These are phyloP conservation scores for Pelagomonas calceolata DNA, from an alignment of 108 stramenopile species.

Conservation along the genomic window DNA sequence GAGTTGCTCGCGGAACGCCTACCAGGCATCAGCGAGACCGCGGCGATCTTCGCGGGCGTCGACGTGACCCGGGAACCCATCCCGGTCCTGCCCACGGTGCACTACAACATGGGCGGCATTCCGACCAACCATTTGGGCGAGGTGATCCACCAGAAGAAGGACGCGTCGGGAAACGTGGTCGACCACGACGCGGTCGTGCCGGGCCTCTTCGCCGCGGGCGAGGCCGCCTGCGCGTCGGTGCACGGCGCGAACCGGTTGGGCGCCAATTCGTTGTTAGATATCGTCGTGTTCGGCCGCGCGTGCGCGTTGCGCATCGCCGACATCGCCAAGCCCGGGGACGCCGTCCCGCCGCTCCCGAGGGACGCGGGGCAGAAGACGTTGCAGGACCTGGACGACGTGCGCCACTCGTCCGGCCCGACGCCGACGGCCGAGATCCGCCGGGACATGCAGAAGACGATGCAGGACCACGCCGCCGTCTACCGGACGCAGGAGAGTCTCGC, in stretches of 20 bases:
- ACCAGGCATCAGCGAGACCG: constrained; percentile 96
- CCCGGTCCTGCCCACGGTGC: constrained; percentile 87
- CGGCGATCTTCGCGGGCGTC: constrained; percentile 96
- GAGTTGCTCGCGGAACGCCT: constrained; percentile 89
- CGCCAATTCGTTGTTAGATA: constrained; percentile 93
- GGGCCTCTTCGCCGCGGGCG: constrained; percentile 94
- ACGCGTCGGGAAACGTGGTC: constrained; percentile 38
- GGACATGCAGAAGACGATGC: constrained; percentile 91
- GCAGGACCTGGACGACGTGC: constrained; percentile 69
- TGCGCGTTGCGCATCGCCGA: constrained; percentile 90
- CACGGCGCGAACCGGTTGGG: constrained; percentile 99
- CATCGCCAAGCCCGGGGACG: constrained; percentile 82
- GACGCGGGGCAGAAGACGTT: constrained; percentile 78
- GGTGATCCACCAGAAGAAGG: constrained; percentile 74
- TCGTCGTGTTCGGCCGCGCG: constrained; percentile 98
- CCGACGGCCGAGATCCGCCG: constrained; percentile 74
- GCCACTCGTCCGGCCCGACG: constrained; percentile 63
- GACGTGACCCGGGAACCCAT: constrained; percentile 99
- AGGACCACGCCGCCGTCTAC: constrained; percentile 97
- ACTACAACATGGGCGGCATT: constrained; percentile 95
- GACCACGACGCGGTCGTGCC: constrained; percentile 75
- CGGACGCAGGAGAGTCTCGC: constrained; percentile 70
- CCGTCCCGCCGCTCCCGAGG: constrained; percentile 44
- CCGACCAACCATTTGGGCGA: constrained; percentile 94
- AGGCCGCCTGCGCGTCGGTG: constrained; percentile 93